Evolutionary conservation across 805 yeast species (phyloP).

Genomic region (Pichia kluyveri): DNA sequence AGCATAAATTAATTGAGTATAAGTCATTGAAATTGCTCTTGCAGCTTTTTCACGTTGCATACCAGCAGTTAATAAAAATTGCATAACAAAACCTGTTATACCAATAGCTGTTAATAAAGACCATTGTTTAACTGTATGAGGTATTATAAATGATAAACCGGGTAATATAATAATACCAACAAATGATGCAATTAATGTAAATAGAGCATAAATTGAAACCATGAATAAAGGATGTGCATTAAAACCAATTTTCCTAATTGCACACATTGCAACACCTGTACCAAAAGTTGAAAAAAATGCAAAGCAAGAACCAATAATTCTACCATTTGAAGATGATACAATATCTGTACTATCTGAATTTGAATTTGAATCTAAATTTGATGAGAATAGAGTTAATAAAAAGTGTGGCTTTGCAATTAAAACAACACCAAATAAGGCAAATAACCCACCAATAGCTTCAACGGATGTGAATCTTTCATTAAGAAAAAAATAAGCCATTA

Average conservation of each 20-base stretch:
- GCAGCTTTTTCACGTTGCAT: constrained; percentile 76
- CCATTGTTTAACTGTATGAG: constrained; percentile 62
- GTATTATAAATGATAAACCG: constrained; percentile 48
- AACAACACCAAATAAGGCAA: constrained; percentile 68
- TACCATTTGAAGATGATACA: constrained; percentile 13
- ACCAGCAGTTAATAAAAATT: constrained; percentile 71
- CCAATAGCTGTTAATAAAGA: constrained; percentile 52
- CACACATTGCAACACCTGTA: constrained; percentile 59
- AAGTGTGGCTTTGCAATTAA: constrained; percentile 77
- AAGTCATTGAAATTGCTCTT: constrained; percentile 64
- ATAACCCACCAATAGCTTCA: constrained; percentile 61
- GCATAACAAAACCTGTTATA: constrained; percentile 74
- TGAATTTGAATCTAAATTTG: not conserved
- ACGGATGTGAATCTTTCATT: constrained; percentile 55
- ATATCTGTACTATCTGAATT: not conserved
- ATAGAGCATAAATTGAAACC: constrained; percentile 66
- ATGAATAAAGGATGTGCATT: constrained; percentile 73
- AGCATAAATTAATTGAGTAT: constrained; percentile 73
- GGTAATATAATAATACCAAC: constrained; percentile 48
- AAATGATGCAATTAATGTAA: constrained; percentile 46
- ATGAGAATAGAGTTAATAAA: constrained; percentile 38
- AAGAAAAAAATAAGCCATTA: constrained; percentile 59
- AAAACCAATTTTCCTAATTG: constrained; percentile 66
- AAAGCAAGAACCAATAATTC: constrained; percentile 54
- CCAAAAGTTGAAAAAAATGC: constrained; percentile 64